These are phyloP conservation scores for Mycena alexandri DNA, from an alignment of 768 basidiomycete genomes.

Conservation along the genomic window DNA sequence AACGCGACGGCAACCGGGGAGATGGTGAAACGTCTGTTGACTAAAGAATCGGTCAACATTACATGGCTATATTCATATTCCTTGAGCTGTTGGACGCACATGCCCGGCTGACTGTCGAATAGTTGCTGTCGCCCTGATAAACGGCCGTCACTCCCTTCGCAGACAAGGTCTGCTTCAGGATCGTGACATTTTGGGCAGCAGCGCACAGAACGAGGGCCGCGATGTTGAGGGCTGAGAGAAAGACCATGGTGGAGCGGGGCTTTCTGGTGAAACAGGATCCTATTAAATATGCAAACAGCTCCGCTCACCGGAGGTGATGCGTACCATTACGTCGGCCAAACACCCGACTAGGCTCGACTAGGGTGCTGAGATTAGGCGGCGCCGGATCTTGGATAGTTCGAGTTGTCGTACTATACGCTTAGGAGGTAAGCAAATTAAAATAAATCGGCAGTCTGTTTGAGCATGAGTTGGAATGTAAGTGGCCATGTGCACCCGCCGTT, in stretches of 20 bases:
- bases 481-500: no score
- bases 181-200: slow-evolving; percentile 20
- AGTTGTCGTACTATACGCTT: no score
- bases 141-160: slow-evolving; percentile 29
- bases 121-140: slow-evolving; percentile 28
- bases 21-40: slow-evolving; percentile 55
- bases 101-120: slow-evolving; percentile 21
- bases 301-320: slow-evolving; percentile 16
- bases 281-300: slow-evolving; percentile 2
- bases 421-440: no score
- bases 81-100: slow-evolving; percentile 10
- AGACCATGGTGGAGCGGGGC: slow-evolving; percentile 16
- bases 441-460: no score
- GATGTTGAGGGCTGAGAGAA: slow-evolving; percentile 1
- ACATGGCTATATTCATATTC: not conserved
- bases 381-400: no score
- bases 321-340: slow-evolving; percentile 1
- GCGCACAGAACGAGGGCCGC: slow-evolving; percentile 11
- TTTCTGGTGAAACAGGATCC: not conserved
- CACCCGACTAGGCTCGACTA: no score
- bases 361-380: no score
- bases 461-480: no score
- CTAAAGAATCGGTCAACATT: slow-evolving; percentile 39
- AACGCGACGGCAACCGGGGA: slow-evolving; percentile 54
- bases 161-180: slow-evolving; percentile 26